Percentiles rank a stretch among this genome's conserved stretches.
These are phyloP conservation scores for Trametes meyenii DNA, from an alignment of 768 basidiomycete genomes.

Conservation along the genomic window DNA sequence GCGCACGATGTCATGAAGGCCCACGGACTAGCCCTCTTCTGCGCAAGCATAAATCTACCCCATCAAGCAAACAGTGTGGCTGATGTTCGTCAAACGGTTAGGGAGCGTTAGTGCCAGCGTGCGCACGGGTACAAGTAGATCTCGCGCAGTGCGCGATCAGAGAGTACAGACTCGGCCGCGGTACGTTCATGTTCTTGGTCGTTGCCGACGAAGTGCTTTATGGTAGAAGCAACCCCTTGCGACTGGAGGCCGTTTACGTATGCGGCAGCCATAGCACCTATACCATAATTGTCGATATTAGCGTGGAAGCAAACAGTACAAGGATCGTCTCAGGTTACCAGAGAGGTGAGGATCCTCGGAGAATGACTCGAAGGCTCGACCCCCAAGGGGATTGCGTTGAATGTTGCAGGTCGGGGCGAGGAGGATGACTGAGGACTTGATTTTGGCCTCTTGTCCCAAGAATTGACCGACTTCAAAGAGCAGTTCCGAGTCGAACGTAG, in stretches of 20 bases:
- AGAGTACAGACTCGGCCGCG: slow-evolving; percentile 63
- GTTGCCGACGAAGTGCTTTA: slow-evolving; percentile 76
- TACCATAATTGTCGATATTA: background rate
- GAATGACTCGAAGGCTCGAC: slow-evolving; percentile 70
- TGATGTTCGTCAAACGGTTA: background rate
- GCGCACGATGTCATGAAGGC: slow-evolving; percentile 69
- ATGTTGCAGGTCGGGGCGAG: slow-evolving; percentile 80
- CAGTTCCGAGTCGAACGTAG: slow-evolving; percentile 68
- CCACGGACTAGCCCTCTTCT: slow-evolving; percentile 60
- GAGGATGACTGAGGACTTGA: slow-evolving; percentile 63
- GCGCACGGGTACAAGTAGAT: slow-evolving; percentile 71
- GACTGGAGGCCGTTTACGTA: slow-evolving; percentile 72
- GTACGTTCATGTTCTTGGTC: slow-evolving; percentile 76
- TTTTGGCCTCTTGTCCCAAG: slow-evolving; percentile 65
- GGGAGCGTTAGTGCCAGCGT: background rate
- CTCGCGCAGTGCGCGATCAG: slow-evolving; percentile 67
- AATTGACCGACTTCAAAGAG: slow-evolving; percentile 57
- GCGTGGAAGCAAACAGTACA: slow-evolving; percentile 1
- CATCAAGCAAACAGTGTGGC: slow-evolving; percentile 8
- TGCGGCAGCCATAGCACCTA: slow-evolving; percentile 62
- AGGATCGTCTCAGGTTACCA: slow-evolving; percentile 37
- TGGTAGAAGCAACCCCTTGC: slow-evolving; percentile 66
- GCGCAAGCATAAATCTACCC: slow-evolving; percentile 68
- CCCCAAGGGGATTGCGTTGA: slow-evolving; percentile 63
- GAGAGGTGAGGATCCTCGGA: slow-evolving; percentile 72